Percentiles rank a stretch among this genome's conserved stretches.
phyloP scores from a whole-genome alignment of 2,329 filamentous ascomycete species.

The Incumbomyces delicatus region DNA sequence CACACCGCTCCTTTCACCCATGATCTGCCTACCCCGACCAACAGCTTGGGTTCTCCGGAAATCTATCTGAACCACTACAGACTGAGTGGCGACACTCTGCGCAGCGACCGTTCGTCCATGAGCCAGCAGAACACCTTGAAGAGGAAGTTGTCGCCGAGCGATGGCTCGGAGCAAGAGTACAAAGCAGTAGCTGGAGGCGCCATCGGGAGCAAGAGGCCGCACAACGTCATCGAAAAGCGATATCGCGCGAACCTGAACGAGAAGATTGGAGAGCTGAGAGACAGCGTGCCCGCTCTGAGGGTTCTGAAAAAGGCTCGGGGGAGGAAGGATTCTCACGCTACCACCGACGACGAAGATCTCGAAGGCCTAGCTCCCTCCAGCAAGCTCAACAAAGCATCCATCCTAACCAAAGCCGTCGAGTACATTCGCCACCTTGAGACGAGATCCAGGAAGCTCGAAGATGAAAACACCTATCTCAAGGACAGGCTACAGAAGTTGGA shows the following conservation, averaged over 20 bases:
- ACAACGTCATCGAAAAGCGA: slow-evolving; percentile 97
- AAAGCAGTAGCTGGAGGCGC: slow-evolving; percentile 48
- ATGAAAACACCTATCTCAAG: slow-evolving; percentile 74
- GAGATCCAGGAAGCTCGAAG: slow-evolving; percentile 68
- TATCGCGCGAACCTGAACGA: slow-evolving; percentile 95
- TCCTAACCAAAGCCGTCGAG: slow-evolving; percentile 89
- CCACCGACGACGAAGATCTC: slow-evolving; percentile 68
- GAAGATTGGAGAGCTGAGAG: slow-evolving; percentile 84
- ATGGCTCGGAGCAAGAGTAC: slow-evolving; percentile 38
- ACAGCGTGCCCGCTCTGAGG: slow-evolving; percentile 82
- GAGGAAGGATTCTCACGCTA: slow-evolving; percentile 47
- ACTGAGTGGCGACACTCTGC: slow-evolving; percentile 20
- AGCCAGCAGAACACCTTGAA: slow-evolving; percentile 40
- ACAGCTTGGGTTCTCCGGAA: slow-evolving; percentile 21
- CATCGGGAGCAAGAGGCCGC: slow-evolving; percentile 77
- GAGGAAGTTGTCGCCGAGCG: slow-evolving; percentile 58
- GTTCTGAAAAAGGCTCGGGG: slow-evolving; percentile 63
- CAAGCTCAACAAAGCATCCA: slow-evolving; percentile 96
- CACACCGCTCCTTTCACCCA: slow-evolving; percentile 18
- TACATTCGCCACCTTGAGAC: slow-evolving; percentile 93
- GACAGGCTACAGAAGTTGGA: slow-evolving; percentile 71
- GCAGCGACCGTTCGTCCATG: slow-evolving; percentile 10
- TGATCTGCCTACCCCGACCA: slow-evolving; percentile 20
- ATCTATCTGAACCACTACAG: slow-evolving; percentile 16
- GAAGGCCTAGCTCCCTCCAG: slow-evolving; percentile 78